Evolutionary conservation across 2,329 filamentous ascomycete genomes (phyloP), one percentile per base, ranked within the genome.

Genomic region (Fusarium virguliforme): DNA sequence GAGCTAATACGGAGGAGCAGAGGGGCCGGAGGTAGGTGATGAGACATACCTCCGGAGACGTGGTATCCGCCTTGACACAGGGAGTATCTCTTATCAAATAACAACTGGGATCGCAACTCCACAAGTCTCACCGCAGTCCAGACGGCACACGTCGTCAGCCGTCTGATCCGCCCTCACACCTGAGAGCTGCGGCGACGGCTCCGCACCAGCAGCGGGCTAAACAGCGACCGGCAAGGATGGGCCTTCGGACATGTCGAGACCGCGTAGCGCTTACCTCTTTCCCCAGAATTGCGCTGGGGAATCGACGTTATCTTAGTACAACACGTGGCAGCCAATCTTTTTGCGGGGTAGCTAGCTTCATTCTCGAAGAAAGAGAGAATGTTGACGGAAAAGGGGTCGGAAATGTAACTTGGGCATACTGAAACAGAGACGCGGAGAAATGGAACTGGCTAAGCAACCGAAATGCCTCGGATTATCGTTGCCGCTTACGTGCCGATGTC

Each of bases 131-230:
- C 43, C 43, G 43, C 43, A 48, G 43, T 48, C 26, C n/a, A n/a
- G n/a, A 28, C 13, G 32, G 8, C 8, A 48, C 26, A 10, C 6
- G 13, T 6, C 8, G 8, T 28, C 26, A 48, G 43, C 43, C 43
- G 43, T 26, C 26, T 48, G 43, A 48, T 48, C 26, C 43, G 43
- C 43, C 26, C 26, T 30, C 43, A 48, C 43, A 48, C 24, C 26
- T 48, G 43, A 48, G 43, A 48, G 26, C 43, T 48, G 43, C 43
- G 43, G 43, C 43, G 43, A 48, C 43, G 43, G 43, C 26, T 48
- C 43, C 43, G 43, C 43, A 48, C 43, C 24, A 9, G 24, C 15
- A n/a, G 26, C 43, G 43, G 43, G 43, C 43, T 48, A 48, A 18
- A 13, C 15, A 48, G 15, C 43, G 9, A 26, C 43, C 43, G 26